These are phyloP conservation scores for Mercurialis annua DNA, from an alignment of 345 rosid genomes.

Conservation along the genomic window DNA sequence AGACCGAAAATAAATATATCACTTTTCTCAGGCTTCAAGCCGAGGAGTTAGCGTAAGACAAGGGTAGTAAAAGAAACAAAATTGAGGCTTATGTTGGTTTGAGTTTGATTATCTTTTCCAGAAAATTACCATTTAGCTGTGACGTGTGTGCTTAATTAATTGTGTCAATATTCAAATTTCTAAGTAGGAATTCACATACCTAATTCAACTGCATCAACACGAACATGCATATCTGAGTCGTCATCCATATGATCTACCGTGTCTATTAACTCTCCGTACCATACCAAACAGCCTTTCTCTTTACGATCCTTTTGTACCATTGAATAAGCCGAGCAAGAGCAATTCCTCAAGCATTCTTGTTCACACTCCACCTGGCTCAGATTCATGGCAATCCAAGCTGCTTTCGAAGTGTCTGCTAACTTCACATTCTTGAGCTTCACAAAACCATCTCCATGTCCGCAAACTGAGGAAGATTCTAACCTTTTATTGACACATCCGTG, in stretches of 20 bases:
- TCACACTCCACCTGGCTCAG: constrained; percentile 1
- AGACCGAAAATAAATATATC: background rate
- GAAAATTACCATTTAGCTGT: too few species aligned
- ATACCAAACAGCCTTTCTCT: constrained; percentile 14
- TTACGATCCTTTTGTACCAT: too few species aligned
- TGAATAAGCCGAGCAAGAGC: constrained; percentile 19
- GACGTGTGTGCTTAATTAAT: background rate
- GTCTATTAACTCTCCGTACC: constrained; percentile 22
- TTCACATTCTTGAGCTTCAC: constrained; percentile 7
- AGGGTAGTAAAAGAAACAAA: background rate
- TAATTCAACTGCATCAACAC: constrained; percentile 21
- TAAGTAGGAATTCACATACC: constrained; percentile 8
- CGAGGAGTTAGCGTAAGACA: background rate
- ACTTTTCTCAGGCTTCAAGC: background rate
- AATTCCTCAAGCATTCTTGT: constrained; percentile 7
- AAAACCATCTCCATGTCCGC: constrained; percentile 19
- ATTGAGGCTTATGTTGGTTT: background rate
- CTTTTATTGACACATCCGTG: constrained; percentile 11
- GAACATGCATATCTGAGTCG: constrained; percentile 10
- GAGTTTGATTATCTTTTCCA: too few species aligned
- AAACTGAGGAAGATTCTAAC: background rate
- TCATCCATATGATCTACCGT: background rate
- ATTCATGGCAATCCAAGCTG: constrained; percentile 2
- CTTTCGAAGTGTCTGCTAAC: constrained; percentile 12
- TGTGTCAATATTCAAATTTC: background rate